Base-by-base conservation (phyloP, 208 protist species). In the Leishmania tarentolae region DNA sequence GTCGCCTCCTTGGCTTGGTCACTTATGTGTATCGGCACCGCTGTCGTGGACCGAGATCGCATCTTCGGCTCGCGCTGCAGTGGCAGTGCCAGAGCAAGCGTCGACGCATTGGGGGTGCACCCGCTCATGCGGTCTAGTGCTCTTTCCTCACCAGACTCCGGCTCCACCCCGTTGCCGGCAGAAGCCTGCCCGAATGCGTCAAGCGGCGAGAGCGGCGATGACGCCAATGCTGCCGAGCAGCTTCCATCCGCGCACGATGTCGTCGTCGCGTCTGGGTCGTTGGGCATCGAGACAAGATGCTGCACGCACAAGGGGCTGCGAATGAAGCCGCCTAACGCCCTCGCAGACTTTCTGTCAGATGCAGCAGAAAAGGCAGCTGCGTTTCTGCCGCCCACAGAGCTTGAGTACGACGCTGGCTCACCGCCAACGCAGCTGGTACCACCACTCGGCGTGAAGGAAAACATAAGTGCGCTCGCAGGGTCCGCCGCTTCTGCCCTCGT, bases 1-100 rank as follows among this genome's bases (percentile, higher is more conserved):
- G 72, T 83, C 40, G 80, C 85, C 68, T 85, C 82, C 72, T 74
- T 76, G 40, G 68, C 76, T 21, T 8, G 35, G 37, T 70, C 63
- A 53, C 81, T 85, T n/a, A 50, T 37, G 9, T 65, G 71, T 13
- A 57, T 82, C 69, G 56, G 19, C 13, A 57, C n/a, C 59, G 61
- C 71, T 17, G 52, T 47, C 66, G 31, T 73, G 56, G 77, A 77
- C 52, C 57, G 70, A 31, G 52, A 57, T 21, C 59, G 75, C 75
- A 0, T 13, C 53, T 35, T 61, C 37, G 47, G 40, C 35, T 37
- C 13, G 13, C 53, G 56, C n/a, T 78, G 75, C 42, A 3, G 72
- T 13, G 72, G 13, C 17, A n/a, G n/a, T 6, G 72, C 46, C 1
- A 59, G 15, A 52, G 72, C 35, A 28, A 57, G 50, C n/a, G 72